Percentiles rank a stretch among this genome's conserved stretches.
Conservation (phyloP, 2,329 filamentous ascomycete genomes). For the Erysiphe neolycopersici region DNA sequence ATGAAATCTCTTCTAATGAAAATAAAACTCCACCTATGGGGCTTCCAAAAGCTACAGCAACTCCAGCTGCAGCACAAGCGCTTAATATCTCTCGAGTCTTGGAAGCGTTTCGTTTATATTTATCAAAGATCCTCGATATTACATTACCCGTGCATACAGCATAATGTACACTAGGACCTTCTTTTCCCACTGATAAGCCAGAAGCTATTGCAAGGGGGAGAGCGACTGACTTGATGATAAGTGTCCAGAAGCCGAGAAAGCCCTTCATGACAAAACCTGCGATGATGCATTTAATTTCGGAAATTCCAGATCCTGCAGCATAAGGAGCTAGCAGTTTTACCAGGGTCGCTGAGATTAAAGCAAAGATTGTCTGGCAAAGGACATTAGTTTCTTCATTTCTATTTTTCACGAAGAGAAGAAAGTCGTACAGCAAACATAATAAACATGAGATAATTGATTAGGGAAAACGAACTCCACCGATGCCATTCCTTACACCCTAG, state of each 20-base stretch:
- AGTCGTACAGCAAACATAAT: conserved; percentile 48
- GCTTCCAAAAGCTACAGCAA: conserved; percentile 89
- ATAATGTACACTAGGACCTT: conserved; percentile 96
- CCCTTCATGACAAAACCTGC: conserved; percentile 98
- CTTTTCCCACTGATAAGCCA: conserved; percentile 83
- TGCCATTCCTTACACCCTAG: conserved; percentile 70
- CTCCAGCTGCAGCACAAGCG: conserved; percentile 79
- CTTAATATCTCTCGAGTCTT: conserved; percentile 91
- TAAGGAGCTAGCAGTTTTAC: conserved; percentile 89
- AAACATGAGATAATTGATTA: conserved; percentile 69
- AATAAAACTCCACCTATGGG: conserved; percentile 93
- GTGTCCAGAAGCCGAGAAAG: conserved; percentile 73
- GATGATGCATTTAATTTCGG: conserved; percentile 98
- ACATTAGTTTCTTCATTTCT: conserved; percentile 3
- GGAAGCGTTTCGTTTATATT: conserved; percentile 72
- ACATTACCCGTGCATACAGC: conserved; percentile 95
- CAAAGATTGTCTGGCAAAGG: conserved; percentile 38
- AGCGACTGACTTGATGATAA: conserved; percentile 81
- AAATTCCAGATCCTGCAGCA: conserved; percentile 86
- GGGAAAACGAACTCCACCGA: conserved; percentile 53
- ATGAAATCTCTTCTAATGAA: conserved; percentile 84
- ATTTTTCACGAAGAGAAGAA: conserved; percentile 1
- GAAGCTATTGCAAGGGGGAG: conserved; percentile 82
- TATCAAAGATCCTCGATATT: conserved; percentile 74
- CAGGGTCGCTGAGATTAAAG: conserved; percentile 54